Percentiles rank a stretch among this genome's conserved stretches.
These are phyloP conservation scores for Suillus fuscotomentosus DNA, from an alignment of 768 basidiomycete genomes.

Conservation along the genomic window DNA sequence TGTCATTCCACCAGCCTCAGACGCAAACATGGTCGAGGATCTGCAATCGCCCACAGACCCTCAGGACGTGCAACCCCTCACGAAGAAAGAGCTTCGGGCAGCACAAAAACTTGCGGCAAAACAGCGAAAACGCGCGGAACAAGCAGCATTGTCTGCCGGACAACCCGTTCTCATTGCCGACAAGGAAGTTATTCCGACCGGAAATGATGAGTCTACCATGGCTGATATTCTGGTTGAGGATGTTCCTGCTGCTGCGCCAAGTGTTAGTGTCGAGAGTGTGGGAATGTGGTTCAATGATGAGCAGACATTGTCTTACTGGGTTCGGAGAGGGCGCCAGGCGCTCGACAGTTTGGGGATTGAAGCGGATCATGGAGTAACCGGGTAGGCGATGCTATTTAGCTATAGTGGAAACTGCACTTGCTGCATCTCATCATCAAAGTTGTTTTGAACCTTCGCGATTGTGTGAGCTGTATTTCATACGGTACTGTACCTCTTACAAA, in stretches of 20 bases:
- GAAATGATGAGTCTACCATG: conserved; percentile 17
- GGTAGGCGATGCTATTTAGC: conserved; percentile 5
- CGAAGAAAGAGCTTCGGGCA: neutral
- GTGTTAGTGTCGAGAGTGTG: conserved; percentile 7
- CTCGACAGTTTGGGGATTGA: conserved; percentile 48
- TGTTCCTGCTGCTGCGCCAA: conserved; percentile 2
- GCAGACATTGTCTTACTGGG: conserved; percentile 48
- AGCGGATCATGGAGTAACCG: conserved; percentile 41
- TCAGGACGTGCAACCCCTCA: neutral
- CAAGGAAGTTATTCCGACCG: conserved; percentile 3
- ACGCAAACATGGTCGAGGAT: neutral
- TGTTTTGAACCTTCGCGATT: neutral
- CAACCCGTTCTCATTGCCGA: neutral
- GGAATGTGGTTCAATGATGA: conserved; percentile 55
- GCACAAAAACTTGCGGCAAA: neutral
- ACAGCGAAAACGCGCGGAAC: neutral
- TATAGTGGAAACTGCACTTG: neutral
- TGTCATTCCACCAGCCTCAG: neutral
- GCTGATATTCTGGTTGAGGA: conserved; percentile 1
- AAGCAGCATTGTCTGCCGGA: neutral
- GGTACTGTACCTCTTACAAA: neutral
- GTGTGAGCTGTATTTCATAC: neutral
- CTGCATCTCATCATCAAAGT: neutral
- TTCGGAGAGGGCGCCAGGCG: conserved; percentile 46
- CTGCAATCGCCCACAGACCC: neutral